Evolutionary conservation across 257 asterid genomes (phyloP).

Genomic region (Ocimum tenuiflorum): DNA sequence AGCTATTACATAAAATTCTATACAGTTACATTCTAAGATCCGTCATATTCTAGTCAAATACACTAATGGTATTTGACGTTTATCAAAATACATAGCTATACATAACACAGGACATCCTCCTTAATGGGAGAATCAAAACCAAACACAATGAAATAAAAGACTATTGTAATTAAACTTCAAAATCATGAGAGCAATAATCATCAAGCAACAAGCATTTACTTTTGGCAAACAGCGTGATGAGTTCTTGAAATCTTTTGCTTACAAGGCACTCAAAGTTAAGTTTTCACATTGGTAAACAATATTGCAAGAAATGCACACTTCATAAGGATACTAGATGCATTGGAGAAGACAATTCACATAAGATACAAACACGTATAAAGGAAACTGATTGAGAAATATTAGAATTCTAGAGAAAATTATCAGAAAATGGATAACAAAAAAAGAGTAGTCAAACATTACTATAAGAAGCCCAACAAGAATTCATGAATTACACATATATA

Average conservation of each 20-base stretch:
- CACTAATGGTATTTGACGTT: too few species aligned
- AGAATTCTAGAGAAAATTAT: not conserved
- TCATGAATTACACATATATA: not conserved
- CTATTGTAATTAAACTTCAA: not conserved
- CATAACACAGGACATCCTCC: too few species aligned
- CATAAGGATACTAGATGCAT: not conserved
- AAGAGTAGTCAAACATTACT: not conserved
- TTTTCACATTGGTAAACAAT: not conserved
- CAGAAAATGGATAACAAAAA: not conserved
- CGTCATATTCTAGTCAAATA: too few species aligned
- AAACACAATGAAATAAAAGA: not conserved
- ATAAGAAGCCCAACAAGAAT: not conserved
- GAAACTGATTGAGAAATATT: slow-evolving; percentile 4
- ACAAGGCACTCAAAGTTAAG: not conserved
- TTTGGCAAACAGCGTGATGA: not conserved
- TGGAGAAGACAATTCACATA: not conserved
- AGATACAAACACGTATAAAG: not conserved
- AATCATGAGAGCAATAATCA: too few species aligned
- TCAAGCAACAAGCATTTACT: not conserved
- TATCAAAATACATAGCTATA: too few species aligned
- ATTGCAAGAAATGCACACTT: not conserved
- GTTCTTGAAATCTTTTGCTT: not conserved
- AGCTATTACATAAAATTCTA: too few species aligned
- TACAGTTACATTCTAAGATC: too few species aligned
- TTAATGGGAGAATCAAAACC: not conserved